A percentile compares a stretch with the other conserved stretches of the same genome.
These are phyloP conservation scores for Piper betle DNA, from an alignment of 164 flowering plant genomes.

Conservation along the genomic window DNA sequence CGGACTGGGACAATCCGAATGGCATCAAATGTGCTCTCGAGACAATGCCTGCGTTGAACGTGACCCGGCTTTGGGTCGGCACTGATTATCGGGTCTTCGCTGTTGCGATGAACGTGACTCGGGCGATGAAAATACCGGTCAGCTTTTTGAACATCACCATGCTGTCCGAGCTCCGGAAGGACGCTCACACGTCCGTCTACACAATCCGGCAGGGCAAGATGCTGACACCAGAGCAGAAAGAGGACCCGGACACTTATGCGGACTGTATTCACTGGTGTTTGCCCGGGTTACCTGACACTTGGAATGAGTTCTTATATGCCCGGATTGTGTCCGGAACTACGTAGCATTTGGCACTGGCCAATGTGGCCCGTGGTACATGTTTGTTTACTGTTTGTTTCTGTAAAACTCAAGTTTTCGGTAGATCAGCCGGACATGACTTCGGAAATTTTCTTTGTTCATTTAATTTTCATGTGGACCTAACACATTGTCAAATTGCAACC, in stretches of 20 bases:
- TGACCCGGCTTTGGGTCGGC: conserved; percentile 43
- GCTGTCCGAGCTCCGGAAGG: conserved; percentile 74
- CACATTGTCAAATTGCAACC: no score
- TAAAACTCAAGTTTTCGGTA: no score
- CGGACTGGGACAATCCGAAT: conserved; percentile 72
- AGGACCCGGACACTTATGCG: conserved; percentile 52
- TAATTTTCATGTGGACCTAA: no score
- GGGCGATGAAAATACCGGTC: conserved; percentile 47
- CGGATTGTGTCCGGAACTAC: conserved; percentile 46
- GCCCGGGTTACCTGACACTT: conserved; percentile 87
- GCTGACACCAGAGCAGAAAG: conserved; percentile 55
- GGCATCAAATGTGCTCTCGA: conserved; percentile 79
- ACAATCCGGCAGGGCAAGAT: conserved; percentile 55
- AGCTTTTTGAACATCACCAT: conserved; percentile 65
- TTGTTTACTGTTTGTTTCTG: no score
- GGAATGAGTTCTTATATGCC: conserved; percentile 85
- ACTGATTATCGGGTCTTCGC: conserved; percentile 47
- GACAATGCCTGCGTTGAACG: conserved; percentile 52
- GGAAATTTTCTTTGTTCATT: no score
- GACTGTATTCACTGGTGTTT: conserved; percentile 96
- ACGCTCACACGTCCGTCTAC: conserved; percentile 73
- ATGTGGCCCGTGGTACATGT: no score
- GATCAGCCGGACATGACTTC: no score
- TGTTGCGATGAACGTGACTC: conserved; percentile 41
- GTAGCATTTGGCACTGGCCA: no score